Percentiles rank a stretch among this genome's conserved stretches.
Conservation (phyloP, 495 filamentous ascomycete genomes). For the Aspergillus bertholletiae region DNA sequence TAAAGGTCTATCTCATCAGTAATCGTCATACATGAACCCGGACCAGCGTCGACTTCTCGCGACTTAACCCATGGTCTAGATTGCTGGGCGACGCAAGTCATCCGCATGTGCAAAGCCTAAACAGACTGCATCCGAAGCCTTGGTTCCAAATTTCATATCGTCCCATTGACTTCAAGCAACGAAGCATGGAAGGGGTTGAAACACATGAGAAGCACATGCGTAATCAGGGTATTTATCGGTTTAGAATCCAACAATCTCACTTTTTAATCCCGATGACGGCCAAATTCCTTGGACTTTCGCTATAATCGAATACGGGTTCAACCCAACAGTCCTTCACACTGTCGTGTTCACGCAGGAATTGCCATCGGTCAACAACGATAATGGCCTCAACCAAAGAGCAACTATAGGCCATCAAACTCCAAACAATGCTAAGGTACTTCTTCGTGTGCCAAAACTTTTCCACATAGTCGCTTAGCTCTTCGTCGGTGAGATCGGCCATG, state of each 20-base stretch:
- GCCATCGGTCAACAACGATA: slow-evolving; percentile 89
- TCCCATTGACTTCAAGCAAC: background rate
- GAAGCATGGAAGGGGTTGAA: background rate
- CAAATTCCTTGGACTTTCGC: slow-evolving; percentile 81
- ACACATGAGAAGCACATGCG: background rate
- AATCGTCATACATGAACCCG: background rate
- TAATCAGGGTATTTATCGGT: background rate
- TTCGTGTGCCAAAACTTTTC: slow-evolving; percentile 57
- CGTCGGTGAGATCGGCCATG: slow-evolving; percentile 63
- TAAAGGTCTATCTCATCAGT: background rate
- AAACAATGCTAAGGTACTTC: slow-evolving; percentile 80
- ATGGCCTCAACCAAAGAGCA: slow-evolving; percentile 82
- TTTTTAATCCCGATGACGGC: slow-evolving; percentile 87
- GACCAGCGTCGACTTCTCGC: background rate
- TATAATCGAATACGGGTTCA: slow-evolving; percentile 87
- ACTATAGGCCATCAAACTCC: slow-evolving; percentile 95
- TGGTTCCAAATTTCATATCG: background rate
- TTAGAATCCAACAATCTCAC: slow-evolving; percentile 19
- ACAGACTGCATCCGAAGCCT: background rate
- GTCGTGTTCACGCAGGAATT: slow-evolving; percentile 76
- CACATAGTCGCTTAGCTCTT: slow-evolving; percentile 70
- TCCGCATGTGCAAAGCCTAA: background rate
- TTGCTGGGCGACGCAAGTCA: background rate
- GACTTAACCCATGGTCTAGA: background rate
- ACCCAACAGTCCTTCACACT: slow-evolving; percentile 75